phyloP scores from a whole-genome alignment of 805 yeast species.

The Candida montana region DNA sequence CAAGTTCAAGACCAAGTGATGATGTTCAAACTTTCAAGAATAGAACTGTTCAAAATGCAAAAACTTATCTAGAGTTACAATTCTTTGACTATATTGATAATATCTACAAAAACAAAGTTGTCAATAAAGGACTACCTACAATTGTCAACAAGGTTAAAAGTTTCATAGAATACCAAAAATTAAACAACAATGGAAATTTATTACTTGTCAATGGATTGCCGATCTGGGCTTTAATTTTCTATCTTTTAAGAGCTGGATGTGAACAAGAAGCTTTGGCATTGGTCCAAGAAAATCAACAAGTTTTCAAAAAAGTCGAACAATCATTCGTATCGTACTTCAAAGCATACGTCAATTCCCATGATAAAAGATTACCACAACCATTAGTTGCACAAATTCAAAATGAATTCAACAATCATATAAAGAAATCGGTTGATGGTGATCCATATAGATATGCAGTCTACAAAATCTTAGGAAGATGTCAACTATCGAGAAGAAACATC shows the following conservation, averaged over 20 bases:
- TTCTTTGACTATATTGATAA: slow-evolving; percentile 71
- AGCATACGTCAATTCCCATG: slow-evolving; percentile 55
- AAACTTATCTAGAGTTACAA: slow-evolving; percentile 63
- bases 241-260: slow-evolving; percentile 79
- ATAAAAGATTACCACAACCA: slow-evolving; percentile 56
- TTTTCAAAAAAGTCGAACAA: slow-evolving; percentile 80
- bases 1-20: slow-evolving; percentile 14
- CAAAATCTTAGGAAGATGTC: slow-evolving; percentile 89
- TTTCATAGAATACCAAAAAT: slow-evolving; percentile 44
- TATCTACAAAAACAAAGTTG: slow-evolving; percentile 49
- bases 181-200: slow-evolving; percentile 42
- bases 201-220: slow-evolving; percentile 78
- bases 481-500: slow-evolving; percentile 55
- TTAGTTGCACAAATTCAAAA: slow-evolving; percentile 62
- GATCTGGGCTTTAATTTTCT: slow-evolving; percentile 90
- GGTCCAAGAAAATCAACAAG: slow-evolving; percentile 55
- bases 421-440: slow-evolving; percentile 63
- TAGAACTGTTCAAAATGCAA: slow-evolving; percentile 49
- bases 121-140: slow-evolving; percentile 63
- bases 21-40: slow-evolving; percentile 21
- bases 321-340: slow-evolving; percentile 76
- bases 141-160: slow-evolving; percentile 67
- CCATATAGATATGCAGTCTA: slow-evolving; percentile 88
- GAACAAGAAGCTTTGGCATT: slow-evolving; percentile 71
- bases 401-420: slow-evolving; percentile 83